These are phyloP conservation scores for Fusarium nygamai DNA, from an alignment of 2,329 filamentous ascomycete genomes.

Conservation along the genomic window DNA sequence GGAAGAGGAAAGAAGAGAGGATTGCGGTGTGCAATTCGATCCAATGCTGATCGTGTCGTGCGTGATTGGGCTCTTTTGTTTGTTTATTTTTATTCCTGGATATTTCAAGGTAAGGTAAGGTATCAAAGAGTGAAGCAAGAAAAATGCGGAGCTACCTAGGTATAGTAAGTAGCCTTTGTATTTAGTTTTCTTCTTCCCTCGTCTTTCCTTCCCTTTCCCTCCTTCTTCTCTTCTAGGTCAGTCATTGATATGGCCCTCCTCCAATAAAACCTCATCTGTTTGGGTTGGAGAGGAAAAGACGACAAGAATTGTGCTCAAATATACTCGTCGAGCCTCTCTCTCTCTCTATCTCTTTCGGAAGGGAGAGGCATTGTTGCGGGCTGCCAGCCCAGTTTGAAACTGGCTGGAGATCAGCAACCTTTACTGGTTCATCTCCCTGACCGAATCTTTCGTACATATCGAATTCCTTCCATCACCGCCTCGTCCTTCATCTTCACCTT, in stretches of 20 bases:
- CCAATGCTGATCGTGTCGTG: constrained; percentile 5
- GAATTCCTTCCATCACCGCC: constrained; percentile 7
- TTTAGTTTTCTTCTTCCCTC: constrained; percentile 23
- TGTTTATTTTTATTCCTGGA: neutral
- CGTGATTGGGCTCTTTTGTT: constrained; percentile 9
- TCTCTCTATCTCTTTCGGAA: constrained; percentile 18
- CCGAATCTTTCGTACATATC: neutral
- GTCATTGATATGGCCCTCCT: constrained; percentile 30
- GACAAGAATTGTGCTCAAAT: neutral
- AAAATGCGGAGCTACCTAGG: constrained; percentile 31
- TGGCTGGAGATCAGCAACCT: constrained; percentile 17
- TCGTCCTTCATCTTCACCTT: neutral
- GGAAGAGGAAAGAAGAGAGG: constrained; percentile 3
- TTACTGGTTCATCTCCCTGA: neutral
- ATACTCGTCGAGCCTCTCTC: constrained; percentile 25
- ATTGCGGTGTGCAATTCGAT: constrained; percentile 34
- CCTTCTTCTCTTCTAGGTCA: constrained; percentile 29
- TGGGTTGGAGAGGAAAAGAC: constrained; percentile 37
- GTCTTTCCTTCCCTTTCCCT: neutral
- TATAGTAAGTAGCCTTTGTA: neutral
- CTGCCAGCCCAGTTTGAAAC: constrained; percentile 17
- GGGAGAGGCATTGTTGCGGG: constrained; percentile 31
- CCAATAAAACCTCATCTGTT: constrained; percentile 23
- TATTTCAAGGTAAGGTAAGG: neutral
- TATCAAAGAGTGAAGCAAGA: constrained; percentile 4